phyloP scores from a whole-genome alignment of 2,329 filamentous ascomycete genomes.

The Aspergillus fischeri region DNA sequence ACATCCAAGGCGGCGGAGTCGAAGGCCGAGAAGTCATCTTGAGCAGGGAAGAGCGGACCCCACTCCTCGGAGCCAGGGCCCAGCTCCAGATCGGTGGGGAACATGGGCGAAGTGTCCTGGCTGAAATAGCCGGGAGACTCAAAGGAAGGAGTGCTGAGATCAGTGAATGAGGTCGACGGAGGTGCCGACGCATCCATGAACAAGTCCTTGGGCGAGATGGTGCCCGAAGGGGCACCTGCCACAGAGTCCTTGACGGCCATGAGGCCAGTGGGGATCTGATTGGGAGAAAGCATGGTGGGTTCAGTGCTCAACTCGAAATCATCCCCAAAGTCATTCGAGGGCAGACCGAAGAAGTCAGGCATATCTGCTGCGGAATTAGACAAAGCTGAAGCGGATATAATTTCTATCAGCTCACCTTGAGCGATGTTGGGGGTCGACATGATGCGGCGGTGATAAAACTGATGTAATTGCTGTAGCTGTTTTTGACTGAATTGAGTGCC shows the following conservation, averaged over 20 bases:
- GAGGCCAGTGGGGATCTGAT: conserved; percentile 30
- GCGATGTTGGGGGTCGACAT: conserved; percentile 38
- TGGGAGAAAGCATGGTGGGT: conserved; percentile 23
- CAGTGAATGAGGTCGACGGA: conserved; percentile 75
- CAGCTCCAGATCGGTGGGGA: conserved; percentile 57
- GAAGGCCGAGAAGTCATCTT: conserved; percentile 25
- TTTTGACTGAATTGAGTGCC: conserved; percentile 26
- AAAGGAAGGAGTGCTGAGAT: conserved; percentile 76
- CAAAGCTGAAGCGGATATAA: conserved; percentile 26
- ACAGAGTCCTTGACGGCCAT: conserved; percentile 44
- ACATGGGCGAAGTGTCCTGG: conserved; percentile 75
- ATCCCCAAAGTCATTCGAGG: conserved; percentile 22
- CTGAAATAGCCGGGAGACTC: conserved; percentile 68
- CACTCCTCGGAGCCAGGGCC: conserved; percentile 55
- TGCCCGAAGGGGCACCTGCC: conserved; percentile 46
- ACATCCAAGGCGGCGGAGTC: conserved; percentile 34
- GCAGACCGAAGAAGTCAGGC: conserved; percentile 28
- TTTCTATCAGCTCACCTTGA: conserved; percentile 29
- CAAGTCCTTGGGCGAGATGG: conserved; percentile 81
- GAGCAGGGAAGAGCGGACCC: conserved; percentile 57
- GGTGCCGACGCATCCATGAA: conserved; percentile 72
- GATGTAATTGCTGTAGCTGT: conserved; percentile 24
- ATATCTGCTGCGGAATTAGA: conserved; percentile 21
- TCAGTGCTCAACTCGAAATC: conserved; percentile 22
- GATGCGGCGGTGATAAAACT: conserved; percentile 28